phyloP scores from a whole-genome alignment of 345 rosid genomes.

The Geranium rotundifolium region DNA sequence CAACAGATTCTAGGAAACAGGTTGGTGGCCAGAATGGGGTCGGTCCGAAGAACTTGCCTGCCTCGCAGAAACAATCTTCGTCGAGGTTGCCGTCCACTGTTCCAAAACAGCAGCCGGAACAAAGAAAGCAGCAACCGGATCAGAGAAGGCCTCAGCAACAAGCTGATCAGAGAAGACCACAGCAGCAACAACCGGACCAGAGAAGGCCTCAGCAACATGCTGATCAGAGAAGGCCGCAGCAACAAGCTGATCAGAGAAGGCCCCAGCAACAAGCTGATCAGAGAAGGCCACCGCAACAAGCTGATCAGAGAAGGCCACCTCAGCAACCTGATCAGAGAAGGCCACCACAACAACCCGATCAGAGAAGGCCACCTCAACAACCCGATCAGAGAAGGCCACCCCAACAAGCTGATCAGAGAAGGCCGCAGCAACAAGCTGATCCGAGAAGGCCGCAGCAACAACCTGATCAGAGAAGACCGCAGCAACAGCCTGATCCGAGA shows the following conservation, averaged over 20 bases:
- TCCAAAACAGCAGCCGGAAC: conserved; percentile 25
- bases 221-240: neutral
- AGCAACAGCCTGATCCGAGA: neutral
- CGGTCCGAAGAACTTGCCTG: conserved; percentile 33
- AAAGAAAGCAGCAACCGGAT: neutral
- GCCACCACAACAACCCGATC: neutral
- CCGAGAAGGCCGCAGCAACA: neutral
- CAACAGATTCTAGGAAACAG: conserved; percentile 42
- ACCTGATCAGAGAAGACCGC: neutral
- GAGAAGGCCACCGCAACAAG: neutral
- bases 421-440: neutral
- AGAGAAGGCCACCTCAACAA: neutral
- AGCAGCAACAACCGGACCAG: neutral
- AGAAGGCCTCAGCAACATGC: neutral
- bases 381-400: conserved; percentile 3
- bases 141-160: neutral
- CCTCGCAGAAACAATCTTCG: conserved; percentile 26
- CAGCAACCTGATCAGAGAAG: neutral
- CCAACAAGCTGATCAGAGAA: conserved; percentile 1
- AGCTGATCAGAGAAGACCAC: neutral
- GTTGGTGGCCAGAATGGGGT: conserved; percentile 28
- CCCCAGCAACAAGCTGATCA: neutral
- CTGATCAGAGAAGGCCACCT: neutral
- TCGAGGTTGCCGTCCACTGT: conserved; percentile 34
- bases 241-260: neutral